Evolutionary conservation across 1,139 yeast species (phyloP).

Genomic region (Sugiyamaella neomexicana): DNA sequence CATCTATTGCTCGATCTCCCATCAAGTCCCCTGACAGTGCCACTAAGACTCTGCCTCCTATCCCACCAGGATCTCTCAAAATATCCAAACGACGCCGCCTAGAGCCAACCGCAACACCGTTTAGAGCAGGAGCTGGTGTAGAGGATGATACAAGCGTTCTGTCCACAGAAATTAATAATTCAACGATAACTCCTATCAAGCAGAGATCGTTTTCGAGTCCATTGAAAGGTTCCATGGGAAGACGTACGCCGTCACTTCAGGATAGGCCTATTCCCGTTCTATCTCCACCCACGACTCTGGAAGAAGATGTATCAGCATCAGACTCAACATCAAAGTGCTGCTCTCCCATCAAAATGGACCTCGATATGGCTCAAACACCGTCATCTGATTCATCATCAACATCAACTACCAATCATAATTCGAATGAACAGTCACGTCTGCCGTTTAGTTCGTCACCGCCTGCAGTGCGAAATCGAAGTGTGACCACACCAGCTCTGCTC

Average conservation of each 20-base stretch:
- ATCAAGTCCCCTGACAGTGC: conserved; percentile 28
- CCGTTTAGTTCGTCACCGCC: conserved; percentile 11
- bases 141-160: too few relatives aligned
- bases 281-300: conserved; percentile 31
- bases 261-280: conserved; percentile 37
- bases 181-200: conserved; percentile 33
- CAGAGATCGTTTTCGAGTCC: conserved; percentile 34
- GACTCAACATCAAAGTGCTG: neutral
- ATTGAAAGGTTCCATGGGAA: conserved; percentile 16
- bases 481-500: conserved; percentile 1
- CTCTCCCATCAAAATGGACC: neutral
- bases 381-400: neutral
- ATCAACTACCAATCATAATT: neutral
- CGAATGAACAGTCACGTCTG: neutral
- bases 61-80: conserved; percentile 28
- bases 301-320: conserved; percentile 1
- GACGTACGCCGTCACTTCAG: conserved; percentile 36
- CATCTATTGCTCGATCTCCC: conserved; percentile 25
- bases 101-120: conserved; percentile 28
- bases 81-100: conserved; percentile 33
- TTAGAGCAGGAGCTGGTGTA: conserved; percentile 2
- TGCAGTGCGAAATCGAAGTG: conserved; percentile 5
- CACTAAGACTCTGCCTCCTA: conserved; percentile 29
- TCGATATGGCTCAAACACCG: neutral
- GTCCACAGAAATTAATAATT: too few relatives aligned